Conservation (phyloP, 192 early-diverging fungal species). For the Entophlyctis luteolus region DNA sequence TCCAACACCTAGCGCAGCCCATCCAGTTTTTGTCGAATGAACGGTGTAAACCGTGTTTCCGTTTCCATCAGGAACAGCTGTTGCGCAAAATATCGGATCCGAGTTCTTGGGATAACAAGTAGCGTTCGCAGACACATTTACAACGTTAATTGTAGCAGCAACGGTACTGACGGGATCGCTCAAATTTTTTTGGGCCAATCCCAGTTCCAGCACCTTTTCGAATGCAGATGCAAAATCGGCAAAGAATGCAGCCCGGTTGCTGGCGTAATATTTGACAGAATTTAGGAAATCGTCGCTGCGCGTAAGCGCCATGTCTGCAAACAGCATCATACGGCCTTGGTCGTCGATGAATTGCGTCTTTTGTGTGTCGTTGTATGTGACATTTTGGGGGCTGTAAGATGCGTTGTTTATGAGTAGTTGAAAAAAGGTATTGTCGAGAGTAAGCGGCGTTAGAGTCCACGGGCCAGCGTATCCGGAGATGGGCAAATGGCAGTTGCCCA, state of each 20-base stretch:
- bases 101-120: neutral
- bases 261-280: slow-evolving; percentile 16
- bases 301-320: slow-evolving; percentile 5
- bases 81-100: neutral
- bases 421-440: slow-evolving; percentile 47
- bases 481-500: slow-evolving; percentile 61
- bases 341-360: neutral
- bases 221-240: slow-evolving; percentile 7
- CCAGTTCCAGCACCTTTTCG: neutral
- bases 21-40: neutral
- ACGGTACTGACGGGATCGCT: neutral
- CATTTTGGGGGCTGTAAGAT: neutral
- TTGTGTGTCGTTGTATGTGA: neutral
- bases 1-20: slow-evolving; percentile 20
- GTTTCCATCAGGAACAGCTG: neutral
- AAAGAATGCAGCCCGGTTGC: slow-evolving; percentile 13
- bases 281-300: slow-evolving; percentile 5
- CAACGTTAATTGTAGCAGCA: neutral
- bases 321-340: neutral
- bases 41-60: neutral
- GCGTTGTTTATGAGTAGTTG: neutral
- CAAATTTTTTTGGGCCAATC: neutral
- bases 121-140: neutral
- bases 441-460: slow-evolving; percentile 36
- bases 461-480: slow-evolving; percentile 60